Conservation (phyloP, 202 grass and related monocot species). For the Schoenoplectus tabernaemontani region DNA sequence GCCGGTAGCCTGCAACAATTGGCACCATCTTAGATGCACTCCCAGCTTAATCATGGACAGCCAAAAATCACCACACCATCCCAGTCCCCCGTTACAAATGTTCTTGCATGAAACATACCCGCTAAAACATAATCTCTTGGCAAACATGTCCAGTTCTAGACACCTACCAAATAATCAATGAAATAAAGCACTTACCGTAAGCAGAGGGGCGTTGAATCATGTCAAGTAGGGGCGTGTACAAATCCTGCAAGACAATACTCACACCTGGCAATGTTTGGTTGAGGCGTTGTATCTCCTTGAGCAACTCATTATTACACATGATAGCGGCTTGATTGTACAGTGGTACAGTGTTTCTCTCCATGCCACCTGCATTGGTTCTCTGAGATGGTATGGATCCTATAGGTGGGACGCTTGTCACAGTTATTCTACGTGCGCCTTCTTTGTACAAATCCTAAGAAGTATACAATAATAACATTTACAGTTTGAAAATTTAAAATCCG, state of each 20-base stretch:
- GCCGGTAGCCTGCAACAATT: neutral
- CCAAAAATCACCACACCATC: too few species aligned
- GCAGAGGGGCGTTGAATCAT: constrained; percentile 44
- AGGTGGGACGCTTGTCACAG: constrained; percentile 42
- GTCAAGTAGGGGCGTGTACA: constrained; percentile 61
- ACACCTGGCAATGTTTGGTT: constrained; percentile 43
- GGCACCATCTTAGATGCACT: too few species aligned
- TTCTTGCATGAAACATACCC: neutral
- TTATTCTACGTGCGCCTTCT: constrained; percentile 36
- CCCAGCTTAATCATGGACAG: too few species aligned
- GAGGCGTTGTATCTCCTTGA: constrained; percentile 48
- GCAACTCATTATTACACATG: constrained; percentile 44
- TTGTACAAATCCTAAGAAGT: constrained; percentile 37
- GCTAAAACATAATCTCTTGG: neutral
- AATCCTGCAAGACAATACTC: constrained; percentile 49
- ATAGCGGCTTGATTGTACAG: constrained; percentile 65
- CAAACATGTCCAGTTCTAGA: neutral
- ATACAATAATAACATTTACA: neutral
- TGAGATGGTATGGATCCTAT: constrained; percentile 79
- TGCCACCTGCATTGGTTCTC: constrained; percentile 57
- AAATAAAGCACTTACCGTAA: constrained; percentile 32
- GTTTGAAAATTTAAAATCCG: neutral
- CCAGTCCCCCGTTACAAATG: too few species aligned
- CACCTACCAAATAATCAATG: neutral
- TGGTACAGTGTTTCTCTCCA: constrained; percentile 47